Evolutionary conservation across 306 rosid species (phyloP), one percentile per base, ranked within the genome.

Genomic region (Glycine tomentella): DNA sequence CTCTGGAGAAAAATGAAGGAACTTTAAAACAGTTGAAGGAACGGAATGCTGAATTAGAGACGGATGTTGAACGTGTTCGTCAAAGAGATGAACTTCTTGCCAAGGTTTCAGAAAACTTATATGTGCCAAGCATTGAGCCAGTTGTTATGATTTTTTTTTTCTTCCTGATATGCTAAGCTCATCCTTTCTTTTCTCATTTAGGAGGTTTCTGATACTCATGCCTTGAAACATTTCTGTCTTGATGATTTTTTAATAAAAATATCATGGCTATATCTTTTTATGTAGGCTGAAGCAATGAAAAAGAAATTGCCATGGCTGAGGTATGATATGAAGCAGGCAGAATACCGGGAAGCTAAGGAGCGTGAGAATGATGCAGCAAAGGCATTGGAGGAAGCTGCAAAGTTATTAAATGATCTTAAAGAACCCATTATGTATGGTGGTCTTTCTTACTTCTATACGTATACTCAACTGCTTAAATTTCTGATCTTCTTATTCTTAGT

Each of bases 291-390:
- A 64, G 76, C 91, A 84, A 88, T 93, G 99, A 90, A 82, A 83
- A 95, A 93, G 92, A 93, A 95, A 88, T 62, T 93, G 79, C 99
- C 97, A 6, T 95, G 99, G 99, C 91, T 95, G 56, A 85, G 69
- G 86, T 95, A 93, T 78, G 99, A 95, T 80, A 90, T 90, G 92
- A 90, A 91, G 89, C 87, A 91, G 88, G 88, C 92, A 7, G 94
- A 95, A 78, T 95, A 93, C 75, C 61, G 86, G 79, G 97, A 93
- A 87, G 88, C 76, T 63, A 91, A 89, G 90, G 88, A 88, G 74
- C 80, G 52, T 71, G 94, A 95, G 80, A 87, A 81, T 48, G 87
- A 58, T 71, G 97, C 97, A 25, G 85, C 84, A 67, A 89, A 82
- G 82, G 91, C 89, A 83, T 73, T 91, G 61, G 87, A 86, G 52